A percentile compares a stretch with the other conserved stretches of the same genome.
phyloP scores from a whole-genome alignment of 257 asterid species.

The Solanum stenotomum region DNA sequence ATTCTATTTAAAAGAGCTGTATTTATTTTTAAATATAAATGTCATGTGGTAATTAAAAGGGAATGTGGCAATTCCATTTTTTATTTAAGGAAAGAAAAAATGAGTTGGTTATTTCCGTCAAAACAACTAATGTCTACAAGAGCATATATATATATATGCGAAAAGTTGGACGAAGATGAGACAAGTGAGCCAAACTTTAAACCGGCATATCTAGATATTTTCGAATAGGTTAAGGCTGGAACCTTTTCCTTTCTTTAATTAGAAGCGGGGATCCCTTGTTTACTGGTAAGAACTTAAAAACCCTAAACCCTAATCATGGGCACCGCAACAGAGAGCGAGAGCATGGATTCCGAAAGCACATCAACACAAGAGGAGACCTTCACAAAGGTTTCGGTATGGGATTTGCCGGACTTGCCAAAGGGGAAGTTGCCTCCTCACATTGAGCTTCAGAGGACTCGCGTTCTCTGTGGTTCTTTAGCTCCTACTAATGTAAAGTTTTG shows the following conservation, averaged over 20 bases:
- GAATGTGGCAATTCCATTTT: too few species aligned
- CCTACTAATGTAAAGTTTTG: conserved; percentile 51
- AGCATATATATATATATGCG: too few species aligned
- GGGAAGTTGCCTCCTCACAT: conserved; percentile 66
- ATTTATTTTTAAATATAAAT: too few species aligned
- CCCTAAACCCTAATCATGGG: neutral
- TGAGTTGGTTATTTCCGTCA: neutral
- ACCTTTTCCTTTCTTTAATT: neutral
- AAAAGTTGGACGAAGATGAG: too few species aligned
- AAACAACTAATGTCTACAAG: too few species aligned
- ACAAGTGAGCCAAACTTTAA: too few species aligned
- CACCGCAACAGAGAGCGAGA: neutral
- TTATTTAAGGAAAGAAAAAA: neutral
- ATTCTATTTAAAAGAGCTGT: neutral
- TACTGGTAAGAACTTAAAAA: neutral
- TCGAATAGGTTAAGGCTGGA: neutral
- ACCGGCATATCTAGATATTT: too few species aligned
- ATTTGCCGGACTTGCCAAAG: conserved; percentile 71
- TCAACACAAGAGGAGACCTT: neutral
- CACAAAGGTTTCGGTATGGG: conserved; percentile 67
- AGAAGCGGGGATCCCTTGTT: neutral
- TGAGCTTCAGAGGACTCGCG: conserved; percentile 63
- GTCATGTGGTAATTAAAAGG: neutral
- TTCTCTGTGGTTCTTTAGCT: conserved; percentile 55
- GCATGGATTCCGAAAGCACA: neutral